Percentiles rank a stretch among this genome's conserved stretches.
Conservation (phyloP, 768 basidiomycete genomes). For the Lactarius sp. region DNA sequence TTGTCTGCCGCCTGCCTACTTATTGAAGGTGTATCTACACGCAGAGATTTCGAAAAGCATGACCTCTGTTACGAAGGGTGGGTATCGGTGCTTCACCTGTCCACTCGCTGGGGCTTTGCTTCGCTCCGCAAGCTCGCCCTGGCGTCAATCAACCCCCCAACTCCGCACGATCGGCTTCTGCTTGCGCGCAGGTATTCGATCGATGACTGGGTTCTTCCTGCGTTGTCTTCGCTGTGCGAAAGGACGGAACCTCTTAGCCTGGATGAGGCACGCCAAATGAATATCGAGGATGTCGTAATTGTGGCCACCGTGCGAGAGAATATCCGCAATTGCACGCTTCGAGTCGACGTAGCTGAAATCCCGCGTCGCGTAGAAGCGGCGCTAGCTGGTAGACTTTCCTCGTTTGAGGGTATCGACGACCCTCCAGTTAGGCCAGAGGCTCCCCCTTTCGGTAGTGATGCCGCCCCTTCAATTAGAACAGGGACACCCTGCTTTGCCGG, state of each 20-base stretch:
- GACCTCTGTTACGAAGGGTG: conserved; percentile 15
- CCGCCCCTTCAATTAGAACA: no score
- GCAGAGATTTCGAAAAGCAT: not conserved
- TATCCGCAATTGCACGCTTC: not conserved
- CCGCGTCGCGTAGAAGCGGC: no score
- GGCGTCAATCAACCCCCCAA: not conserved
- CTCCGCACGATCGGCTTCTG: conserved; percentile 2
- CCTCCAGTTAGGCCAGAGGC: not conserved
- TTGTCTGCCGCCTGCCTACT: not conserved
- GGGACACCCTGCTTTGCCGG: no score
- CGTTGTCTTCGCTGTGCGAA: not conserved
- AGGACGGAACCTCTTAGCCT: no score
- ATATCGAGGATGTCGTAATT: no score
- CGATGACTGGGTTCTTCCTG: not conserved
- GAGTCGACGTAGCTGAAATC: no score
- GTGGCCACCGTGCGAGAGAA: no score
- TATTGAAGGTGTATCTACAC: not conserved
- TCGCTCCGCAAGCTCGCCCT: conserved; percentile 26
- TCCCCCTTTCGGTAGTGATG: not conserved
- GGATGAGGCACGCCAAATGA: no score
- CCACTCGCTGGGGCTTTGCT: conserved; percentile 29
- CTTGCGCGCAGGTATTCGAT: not conserved
- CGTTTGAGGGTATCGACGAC: not conserved
- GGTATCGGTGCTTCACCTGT: conserved; percentile 24
- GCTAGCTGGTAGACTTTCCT: no score